Base-by-base conservation (phyloP, 2,329 filamentous ascomycete species). In the Zymoseptoria crescenta region DNA sequence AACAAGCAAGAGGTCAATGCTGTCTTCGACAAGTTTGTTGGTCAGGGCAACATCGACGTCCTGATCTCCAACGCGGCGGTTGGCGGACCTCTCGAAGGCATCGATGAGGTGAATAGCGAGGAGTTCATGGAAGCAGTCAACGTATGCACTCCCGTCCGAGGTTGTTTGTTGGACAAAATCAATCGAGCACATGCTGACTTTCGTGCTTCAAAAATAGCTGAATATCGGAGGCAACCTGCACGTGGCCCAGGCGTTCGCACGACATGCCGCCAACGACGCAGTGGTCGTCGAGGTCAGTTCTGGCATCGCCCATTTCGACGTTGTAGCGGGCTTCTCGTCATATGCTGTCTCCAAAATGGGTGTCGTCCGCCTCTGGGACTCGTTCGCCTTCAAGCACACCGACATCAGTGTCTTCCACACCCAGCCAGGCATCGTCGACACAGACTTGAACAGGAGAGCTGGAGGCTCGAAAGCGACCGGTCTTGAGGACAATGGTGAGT, bases 351-450 rank as follows among this genome's bases (percentile, higher is more conserved):
- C 66, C 2, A 79, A 79, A 55, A 59, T 70, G 10, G 77, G 75
- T 0, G 63, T 63, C 1, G 49, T 67, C 3, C 75, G 74, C 35
- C 61, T 79, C 52, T 71, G 73, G 30, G 72, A 77, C 20, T 73
- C 69, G 28, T 58, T 77, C 2, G 68, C 66, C 0, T 64, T 66
- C 8, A 73, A 74, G 58, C 72, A 77, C 21, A 75, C 75, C 0
- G 61, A 68, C 0, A 48, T 78, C 0, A 67, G 71, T 16, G 66
- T 79, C 16, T 71, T 74, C 19, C 70, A 69, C 51, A 64, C 77
- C 1, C 77, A 79, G 8, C 77, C 77, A 1, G 77, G 77, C 0
- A 66, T 75, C 1, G 67, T 78, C 3, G 68, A 67, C 4, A 78
- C 74, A 0, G 76, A 72, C 2, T 73, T 76, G 69, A 68, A 64